A percentile compares a stretch with the other conserved stretches of the same genome.
Conservation (phyloP, 495 filamentous ascomycete species). For the Aspergillus homomorphus region DNA sequence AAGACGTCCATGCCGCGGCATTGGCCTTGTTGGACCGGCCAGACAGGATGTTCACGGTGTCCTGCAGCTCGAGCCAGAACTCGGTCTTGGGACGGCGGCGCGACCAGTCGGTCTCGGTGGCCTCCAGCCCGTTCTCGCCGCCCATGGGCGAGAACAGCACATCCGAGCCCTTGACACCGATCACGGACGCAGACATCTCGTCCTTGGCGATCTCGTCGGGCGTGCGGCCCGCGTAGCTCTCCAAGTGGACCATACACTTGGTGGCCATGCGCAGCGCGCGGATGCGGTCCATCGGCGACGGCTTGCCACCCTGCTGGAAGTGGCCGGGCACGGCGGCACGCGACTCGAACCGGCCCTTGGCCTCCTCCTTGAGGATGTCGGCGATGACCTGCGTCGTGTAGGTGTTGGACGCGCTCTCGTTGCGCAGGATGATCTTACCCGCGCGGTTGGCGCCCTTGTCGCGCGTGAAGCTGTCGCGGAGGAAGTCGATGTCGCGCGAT, state of each 20-base stretch:
- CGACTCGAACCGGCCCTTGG: constrained; percentile 89
- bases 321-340: constrained; percentile 91
- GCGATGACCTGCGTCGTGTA: constrained; percentile 93
- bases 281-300: constrained; percentile 92
- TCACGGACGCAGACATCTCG: constrained; percentile 69
- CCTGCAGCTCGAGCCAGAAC: constrained; percentile 80
- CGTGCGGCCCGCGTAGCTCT: constrained; percentile 65
- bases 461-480: constrained; percentile 77
- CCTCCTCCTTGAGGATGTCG: constrained; percentile 92
- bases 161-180: constrained; percentile 86
- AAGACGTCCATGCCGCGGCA: constrained; percentile 28
- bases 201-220: constrained; percentile 67
- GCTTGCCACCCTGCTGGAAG: constrained; percentile 93
- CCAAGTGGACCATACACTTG: constrained; percentile 84
- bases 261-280: constrained; percentile 89
- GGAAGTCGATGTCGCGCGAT: constrained; percentile 81
- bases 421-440: constrained; percentile 90
- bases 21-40: constrained; percentile 52
- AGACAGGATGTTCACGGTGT: constrained; percentile 78
- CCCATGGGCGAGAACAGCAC: constrained; percentile 82
- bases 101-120: constrained; percentile 88
- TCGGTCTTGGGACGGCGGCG: constrained; percentile 80
- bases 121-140: constrained; percentile 61
- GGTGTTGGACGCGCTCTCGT: constrained; percentile 84
- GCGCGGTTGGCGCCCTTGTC: constrained; percentile 89